Base-by-base conservation (phyloP, 306 rosid genomes). In the Medicago arabica region DNA sequence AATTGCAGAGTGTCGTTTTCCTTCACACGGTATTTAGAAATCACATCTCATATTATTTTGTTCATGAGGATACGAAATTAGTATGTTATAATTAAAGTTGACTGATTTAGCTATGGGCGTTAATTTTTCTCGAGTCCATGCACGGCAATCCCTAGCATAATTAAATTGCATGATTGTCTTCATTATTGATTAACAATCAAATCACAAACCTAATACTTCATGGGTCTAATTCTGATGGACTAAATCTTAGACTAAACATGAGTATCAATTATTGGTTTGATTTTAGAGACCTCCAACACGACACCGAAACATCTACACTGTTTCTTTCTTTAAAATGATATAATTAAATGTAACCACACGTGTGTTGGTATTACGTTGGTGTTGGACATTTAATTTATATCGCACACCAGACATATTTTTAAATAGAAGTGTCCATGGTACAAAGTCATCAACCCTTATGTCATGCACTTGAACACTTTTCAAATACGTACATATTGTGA, bases 141-240 rank as follows among this genome's bases (percentile, higher is more conserved):
- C 68, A 36, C 28, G 19, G 40, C 47, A 47, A 36, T 57, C 17
- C 18, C 31, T 74, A 18, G 69, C 50, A 61, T 47, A 8, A 40
- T 59, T 19, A 28, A 39, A 6, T 63, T 36, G 69, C 67, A 58
- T 79, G 9, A 60, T 74, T 83, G 75, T 50, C 71, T 67, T 67
- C 65, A 17, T 59, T 46, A 57, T 38, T 69, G 61, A 75, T 28
- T 62, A 46, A 14, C 61, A 66, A 66, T 75, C 63, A 58, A 79
- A 68, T 74, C 72, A 40, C 16, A 75, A 75, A 75, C 84, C 81
- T 79, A 79, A 75, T 79, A 51, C 50, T 21, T n/a, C 40, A 59
- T 59, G 51, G 11, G 41, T 19, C 58, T 17, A 21, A 38, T 41
- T 67, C 6, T 49, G 36, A 58, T 66, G 75, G 57, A 18, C 49